Evolutionary conservation across 768 basidiomycete genomes (phyloP), one percentile per base, ranked within the genome.

Genomic region (Lepiota subincarnata): DNA sequence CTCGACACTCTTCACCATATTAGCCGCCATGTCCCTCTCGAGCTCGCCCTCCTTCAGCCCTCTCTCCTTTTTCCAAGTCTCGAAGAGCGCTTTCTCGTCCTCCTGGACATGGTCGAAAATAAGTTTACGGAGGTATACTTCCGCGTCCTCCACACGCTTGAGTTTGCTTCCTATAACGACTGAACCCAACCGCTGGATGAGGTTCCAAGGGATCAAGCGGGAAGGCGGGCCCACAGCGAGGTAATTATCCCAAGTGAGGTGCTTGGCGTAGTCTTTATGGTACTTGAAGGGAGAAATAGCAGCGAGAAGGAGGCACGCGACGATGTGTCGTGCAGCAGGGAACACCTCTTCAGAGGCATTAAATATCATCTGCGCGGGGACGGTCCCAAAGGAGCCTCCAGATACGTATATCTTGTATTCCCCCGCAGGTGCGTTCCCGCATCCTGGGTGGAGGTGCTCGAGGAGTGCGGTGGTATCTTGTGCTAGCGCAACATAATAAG

Each of bases 301-400:
- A 1, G 68, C 74, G 24, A 77, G 62, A 40, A 84, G 70, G 43
- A 84, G 57, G 58, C 81, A 68, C 1, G 77, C 78, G 4, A 61
- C 67, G 56, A 83, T 72, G 45, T 72, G 65, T 13, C 70, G 66
- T 16, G 77, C 79, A 24, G 74, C 69, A 6, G 80, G 80, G 55
- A 84, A 85, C 13, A 65, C 57, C 59, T 77, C 70, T 64, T 76
- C 78, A 0, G 79, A 61, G 0, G 77, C 73, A 1, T 77, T 79
- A 54, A 79, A 83, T 11, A 84, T 59, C 35, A 83, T 80, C 68
- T 84, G 83, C 0, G 82, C 77, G 2, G 75, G 68, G 10, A 74
- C 70, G 0, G 77, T 78, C 16, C 83, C 83, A 57, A 75, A 81
- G 2, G 80, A 81, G 11, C 77, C 77, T 0, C 79, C 83, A 12